Percentiles rank a stretch among this genome's conserved stretches.
Conservation (phyloP, 345 rosid genomes). For the Eucalyptus tenuipes region DNA sequence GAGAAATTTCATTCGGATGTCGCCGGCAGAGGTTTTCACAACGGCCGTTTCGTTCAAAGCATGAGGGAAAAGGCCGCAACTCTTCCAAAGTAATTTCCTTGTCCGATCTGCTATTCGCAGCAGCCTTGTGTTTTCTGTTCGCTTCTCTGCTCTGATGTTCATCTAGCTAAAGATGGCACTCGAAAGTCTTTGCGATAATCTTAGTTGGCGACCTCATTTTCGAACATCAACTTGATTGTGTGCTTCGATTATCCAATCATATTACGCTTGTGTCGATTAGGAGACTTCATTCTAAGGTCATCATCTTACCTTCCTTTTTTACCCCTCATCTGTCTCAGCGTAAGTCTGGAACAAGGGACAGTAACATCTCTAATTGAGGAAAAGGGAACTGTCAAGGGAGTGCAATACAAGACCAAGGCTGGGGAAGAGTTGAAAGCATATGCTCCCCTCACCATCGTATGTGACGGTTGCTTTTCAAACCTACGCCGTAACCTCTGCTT, state of each 20-base stretch:
- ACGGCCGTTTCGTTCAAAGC: conserved; percentile 39
- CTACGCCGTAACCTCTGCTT: conserved; percentile 24
- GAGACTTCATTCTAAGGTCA: neutral
- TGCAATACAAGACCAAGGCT: conserved; percentile 13
- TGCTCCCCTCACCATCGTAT: conserved; percentile 27
- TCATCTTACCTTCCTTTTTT: neutral
- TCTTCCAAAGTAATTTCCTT: conserved; percentile 26
- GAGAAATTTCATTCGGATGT: conserved; percentile 18
- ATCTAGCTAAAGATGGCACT: neutral
- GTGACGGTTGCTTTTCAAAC: conserved; percentile 29
- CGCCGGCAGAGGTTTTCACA: conserved; percentile 38
- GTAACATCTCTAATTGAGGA: conserved; percentile 21
- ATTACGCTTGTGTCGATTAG: neutral
- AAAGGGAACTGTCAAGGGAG: conserved; percentile 22
- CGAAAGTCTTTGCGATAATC: neutral
- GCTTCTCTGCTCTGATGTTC: neutral
- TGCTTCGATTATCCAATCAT: neutral
- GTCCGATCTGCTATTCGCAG: neutral
- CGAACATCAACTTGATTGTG: neutral
- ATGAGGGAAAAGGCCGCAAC: conserved; percentile 43
- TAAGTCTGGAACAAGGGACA: conserved; percentile 31
- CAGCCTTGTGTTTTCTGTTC: neutral
- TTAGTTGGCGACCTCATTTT: neutral
- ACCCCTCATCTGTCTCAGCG: conserved; percentile 11
- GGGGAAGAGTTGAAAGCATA: conserved; percentile 9